Percentiles rank a stretch among this genome's conserved stretches.
phyloP scores from a whole-genome alignment of 306 rosid species.

The Quercus suber region DNA sequence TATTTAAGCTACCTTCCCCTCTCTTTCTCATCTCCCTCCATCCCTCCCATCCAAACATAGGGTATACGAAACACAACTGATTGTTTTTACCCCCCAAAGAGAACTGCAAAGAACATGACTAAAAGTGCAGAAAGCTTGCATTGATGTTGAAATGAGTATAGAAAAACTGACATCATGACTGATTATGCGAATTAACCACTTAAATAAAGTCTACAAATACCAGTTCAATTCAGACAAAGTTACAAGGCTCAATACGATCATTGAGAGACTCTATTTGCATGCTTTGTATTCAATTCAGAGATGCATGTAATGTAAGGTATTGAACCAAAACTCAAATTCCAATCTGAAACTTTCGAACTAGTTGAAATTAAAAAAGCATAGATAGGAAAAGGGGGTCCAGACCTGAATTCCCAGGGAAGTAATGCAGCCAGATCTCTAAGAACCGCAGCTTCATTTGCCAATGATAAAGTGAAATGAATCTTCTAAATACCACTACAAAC shows the following conservation, averaged over 20 bases:
- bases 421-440: constrained; percentile 48
- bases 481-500: constrained; percentile 31
- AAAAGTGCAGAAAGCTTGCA: constrained; percentile 26
- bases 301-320: constrained; percentile 29
- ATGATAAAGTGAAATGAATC: constrained; percentile 26
- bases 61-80: neutral
- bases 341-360: constrained; percentile 21
- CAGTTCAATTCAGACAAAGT: neutral
- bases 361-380: constrained; percentile 11
- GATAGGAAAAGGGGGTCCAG: constrained; percentile 15
- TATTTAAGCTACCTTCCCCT: too few species aligned
- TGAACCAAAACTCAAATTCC: constrained; percentile 17
- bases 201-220: neutral
- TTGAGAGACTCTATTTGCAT: neutral
- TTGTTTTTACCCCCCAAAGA: neutral
- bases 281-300: neutral
- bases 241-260: constrained; percentile 1
- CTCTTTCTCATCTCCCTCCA: too few species aligned
- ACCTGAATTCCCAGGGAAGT: constrained; percentile 42
- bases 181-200: constrained; percentile 16
- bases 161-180: constrained; percentile 15
- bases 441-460: constrained; percentile 66
- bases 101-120: constrained; percentile 18
- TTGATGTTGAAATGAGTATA: constrained; percentile 1
- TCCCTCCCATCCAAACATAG: too few species aligned